Base-by-base conservation (phyloP, 2,329 filamentous ascomycete species). In the Penicillium sp. region DNA sequence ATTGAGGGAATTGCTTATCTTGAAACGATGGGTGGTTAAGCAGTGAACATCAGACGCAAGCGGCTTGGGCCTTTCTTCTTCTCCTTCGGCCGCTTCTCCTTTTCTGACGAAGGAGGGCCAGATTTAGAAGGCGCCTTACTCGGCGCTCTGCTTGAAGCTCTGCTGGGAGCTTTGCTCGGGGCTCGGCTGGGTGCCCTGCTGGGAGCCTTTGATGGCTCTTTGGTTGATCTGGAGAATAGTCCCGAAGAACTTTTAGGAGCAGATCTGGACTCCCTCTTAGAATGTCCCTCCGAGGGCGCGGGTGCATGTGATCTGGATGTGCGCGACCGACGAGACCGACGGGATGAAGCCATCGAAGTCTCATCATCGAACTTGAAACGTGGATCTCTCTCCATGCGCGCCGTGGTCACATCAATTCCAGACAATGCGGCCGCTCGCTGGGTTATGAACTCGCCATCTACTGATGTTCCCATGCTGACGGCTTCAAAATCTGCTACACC, bases 361-460 rank as follows among this genome's bases (percentile, higher is more conserved):
- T 72, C 69, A 14, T 73, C 69, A n/a, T 69, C 59, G 29, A 69
- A 72, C 48, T 69, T 72, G 62, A 72, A 73, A 11, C 70, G 69
- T 2, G 68, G 69, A 18, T 73, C 70, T 8, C 67, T 61, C 37
- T 62, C 48, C 50, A 63, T 66, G 22, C 65, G 59, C 18, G 70
- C 70, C 9, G 64, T 74, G 22, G 66, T 71, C 22, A 74, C 60
- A 41, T 72, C 69, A 37, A 79, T 72, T 8, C 77, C 74, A 12
- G 77, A 79, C 69, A 80, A 75, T 15, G 71, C 71, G 2, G 77
- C 77, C 2, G 85, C 85, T 3, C 76, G 77, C 0, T 83, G 84
- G 3, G 85, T 87, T 68, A 87, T 82, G 69, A 86, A 86, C 65
- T 87, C 85, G 53, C 84, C 85, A 49, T 87, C 85, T 12, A 87